Percentiles rank a stretch among this genome's conserved stretches.
phyloP scores from a whole-genome alignment of 108 stramenopile genomes.

The Skeletonema marinoi region DNA sequence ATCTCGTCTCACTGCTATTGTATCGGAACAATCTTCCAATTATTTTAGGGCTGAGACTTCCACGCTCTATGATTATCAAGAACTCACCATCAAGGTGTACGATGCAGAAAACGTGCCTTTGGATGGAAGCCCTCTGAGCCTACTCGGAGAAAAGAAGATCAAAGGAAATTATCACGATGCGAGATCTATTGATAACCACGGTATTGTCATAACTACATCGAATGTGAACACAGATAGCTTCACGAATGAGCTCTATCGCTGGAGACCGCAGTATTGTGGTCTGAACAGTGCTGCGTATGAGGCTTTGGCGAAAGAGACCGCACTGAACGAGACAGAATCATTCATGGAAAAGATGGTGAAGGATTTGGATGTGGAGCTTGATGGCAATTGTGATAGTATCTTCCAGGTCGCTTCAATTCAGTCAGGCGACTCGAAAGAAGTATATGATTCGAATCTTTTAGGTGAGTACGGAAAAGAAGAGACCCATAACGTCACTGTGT shows the following conservation, averaged over 20 bases:
- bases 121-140: constrained; percentile 43
- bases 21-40: constrained; percentile 23
- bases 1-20: constrained; percentile 43
- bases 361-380: constrained; percentile 33
- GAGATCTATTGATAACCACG: constrained; percentile 28
- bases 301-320: constrained; percentile 35
- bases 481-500: background rate
- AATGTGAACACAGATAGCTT: constrained; percentile 34
- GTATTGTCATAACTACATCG: constrained; percentile 29
- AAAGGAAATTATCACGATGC: constrained; percentile 40
- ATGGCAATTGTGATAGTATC: constrained; percentile 33
- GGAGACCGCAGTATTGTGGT: constrained; percentile 38
- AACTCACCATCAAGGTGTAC: constrained; percentile 33
- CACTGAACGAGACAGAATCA: constrained; percentile 27
- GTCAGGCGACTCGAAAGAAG: constrained; percentile 25
- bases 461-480: background rate
- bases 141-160: constrained; percentile 41
- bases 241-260: constrained; percentile 35
- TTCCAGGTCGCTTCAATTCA: constrained; percentile 49
- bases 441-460: constrained; percentile 28
- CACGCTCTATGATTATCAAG: constrained; percentile 23
- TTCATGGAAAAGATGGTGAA: constrained; percentile 41
- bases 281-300: constrained; percentile 42
- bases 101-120: constrained; percentile 37
- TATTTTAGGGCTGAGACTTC: constrained; percentile 5